Evolutionary conservation across 805 yeast genomes (phyloP).

Genomic region (Ogataea minuta): DNA sequence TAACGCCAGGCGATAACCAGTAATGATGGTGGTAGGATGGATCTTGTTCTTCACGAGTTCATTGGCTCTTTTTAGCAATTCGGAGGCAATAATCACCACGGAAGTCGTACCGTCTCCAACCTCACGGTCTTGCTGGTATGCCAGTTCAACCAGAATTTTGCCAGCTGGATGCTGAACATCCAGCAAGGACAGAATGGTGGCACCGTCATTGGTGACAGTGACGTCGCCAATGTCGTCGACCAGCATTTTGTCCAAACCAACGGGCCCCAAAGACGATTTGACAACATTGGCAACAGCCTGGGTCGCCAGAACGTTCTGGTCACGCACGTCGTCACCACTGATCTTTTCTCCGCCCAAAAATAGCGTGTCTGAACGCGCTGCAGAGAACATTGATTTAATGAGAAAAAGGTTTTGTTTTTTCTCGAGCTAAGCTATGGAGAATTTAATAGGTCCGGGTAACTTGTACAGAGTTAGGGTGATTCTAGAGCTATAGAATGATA

Average conservation of each 20-base stretch:
- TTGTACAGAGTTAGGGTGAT: too few relatives aligned
- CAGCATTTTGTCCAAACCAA: conserved; percentile 96
- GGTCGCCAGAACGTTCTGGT: conserved; percentile 94
- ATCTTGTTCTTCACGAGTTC: conserved; percentile 90
- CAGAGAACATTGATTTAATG: conserved; percentile 49
- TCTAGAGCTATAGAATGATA: conserved; percentile 57
- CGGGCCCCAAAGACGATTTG: conserved; percentile 95
- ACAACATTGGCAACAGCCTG: conserved; percentile 80
- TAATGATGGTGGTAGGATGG: conserved; percentile 97
- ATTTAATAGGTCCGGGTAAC: too few relatives aligned
- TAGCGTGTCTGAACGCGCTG: conserved; percentile 87
- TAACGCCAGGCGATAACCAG: conserved; percentile 91
- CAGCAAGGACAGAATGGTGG: conserved; percentile 83
- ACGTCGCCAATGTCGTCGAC: conserved; percentile 99
- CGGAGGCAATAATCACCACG: conserved; percentile 94
- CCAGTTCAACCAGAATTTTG: conserved; percentile 91
- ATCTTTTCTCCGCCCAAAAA: conserved; percentile 95
- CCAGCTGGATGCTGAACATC: conserved; percentile 99
- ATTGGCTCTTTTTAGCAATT: conserved; percentile 86
- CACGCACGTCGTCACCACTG: conserved; percentile 94
- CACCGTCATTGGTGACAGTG: conserved; percentile 98
- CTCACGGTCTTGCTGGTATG: conserved; percentile 98
- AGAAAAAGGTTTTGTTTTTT: conserved; percentile 4
- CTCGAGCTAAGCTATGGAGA: neutral
- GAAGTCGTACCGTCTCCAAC: conserved; percentile 99